These are phyloP conservation scores for Leccinum longicurvipes DNA, from an alignment of 768 basidiomycete genomes.

Conservation along the genomic window DNA sequence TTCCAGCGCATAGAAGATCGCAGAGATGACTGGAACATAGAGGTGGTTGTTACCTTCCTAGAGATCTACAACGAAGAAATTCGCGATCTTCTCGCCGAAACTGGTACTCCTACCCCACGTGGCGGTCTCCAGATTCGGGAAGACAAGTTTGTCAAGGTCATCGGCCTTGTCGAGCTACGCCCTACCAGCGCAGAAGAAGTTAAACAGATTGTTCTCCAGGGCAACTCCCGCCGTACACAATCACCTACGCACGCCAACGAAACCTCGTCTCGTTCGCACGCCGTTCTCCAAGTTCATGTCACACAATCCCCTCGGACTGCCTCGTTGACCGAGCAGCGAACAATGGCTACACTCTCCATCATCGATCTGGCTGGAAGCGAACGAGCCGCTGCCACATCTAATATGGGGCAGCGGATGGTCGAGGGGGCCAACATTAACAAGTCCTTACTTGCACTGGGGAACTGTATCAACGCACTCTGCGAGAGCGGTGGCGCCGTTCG, in stretches of 20 bases:
- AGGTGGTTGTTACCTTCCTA: slow-evolving; percentile 91
- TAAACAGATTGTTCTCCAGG: slow-evolving; percentile 86
- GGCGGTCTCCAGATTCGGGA: slow-evolving; percentile 93
- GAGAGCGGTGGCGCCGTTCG: slow-evolving; percentile 85
- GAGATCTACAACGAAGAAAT: slow-evolving; percentile 99
- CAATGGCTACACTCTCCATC: slow-evolving; percentile 90
- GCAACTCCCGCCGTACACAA: slow-evolving; percentile 86
- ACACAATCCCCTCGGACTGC: slow-evolving; percentile 84
- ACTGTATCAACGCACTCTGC: slow-evolving; percentile 98
- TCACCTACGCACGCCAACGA: slow-evolving; percentile 96
- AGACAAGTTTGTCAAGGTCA: slow-evolving; percentile 89
- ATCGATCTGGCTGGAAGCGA: slow-evolving; percentile 98
- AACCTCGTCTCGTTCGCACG: slow-evolving; percentile 95
- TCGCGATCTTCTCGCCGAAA: slow-evolving; percentile 85
- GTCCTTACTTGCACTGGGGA: slow-evolving; percentile 93
- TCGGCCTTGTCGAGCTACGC: slow-evolving; percentile 76
- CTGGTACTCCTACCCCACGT: slow-evolving; percentile 55
- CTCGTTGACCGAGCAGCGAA: slow-evolving; percentile 74
- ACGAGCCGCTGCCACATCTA: slow-evolving; percentile 91
- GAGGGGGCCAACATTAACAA: slow-evolving; percentile 99
- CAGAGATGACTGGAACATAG: slow-evolving; percentile 78
- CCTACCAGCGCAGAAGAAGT: slow-evolving; percentile 89
- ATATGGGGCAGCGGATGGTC: slow-evolving; percentile 97
- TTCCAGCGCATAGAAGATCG: slow-evolving; percentile 91
- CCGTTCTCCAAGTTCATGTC: slow-evolving; percentile 94